phyloP scores from a whole-genome alignment of 306 rosid genomes.

The Trifolium fragiferum region DNA sequence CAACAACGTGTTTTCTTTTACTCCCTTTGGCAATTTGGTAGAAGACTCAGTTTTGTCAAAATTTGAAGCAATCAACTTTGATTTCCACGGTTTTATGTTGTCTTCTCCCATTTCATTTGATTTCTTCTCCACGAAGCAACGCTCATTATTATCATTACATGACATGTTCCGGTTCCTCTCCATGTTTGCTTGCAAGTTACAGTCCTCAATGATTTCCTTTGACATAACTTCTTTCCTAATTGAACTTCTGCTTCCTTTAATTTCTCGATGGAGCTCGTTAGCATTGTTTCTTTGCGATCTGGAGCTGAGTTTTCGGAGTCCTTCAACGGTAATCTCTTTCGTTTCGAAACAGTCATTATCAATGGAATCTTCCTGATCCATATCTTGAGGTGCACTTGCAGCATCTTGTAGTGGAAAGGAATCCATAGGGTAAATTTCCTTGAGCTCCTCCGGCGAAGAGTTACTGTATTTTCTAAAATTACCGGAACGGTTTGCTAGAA shows the following conservation, averaged over 20 bases:
- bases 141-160: slow-evolving; percentile 44
- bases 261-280: slow-evolving; percentile 34
- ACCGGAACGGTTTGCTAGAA: slow-evolving; percentile 59
- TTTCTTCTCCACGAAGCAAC: slow-evolving; percentile 43
- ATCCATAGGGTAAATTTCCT: slow-evolving; percentile 57
- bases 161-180: slow-evolving; percentile 40
- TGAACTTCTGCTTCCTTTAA: slow-evolving; percentile 40
- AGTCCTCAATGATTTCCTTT: slow-evolving; percentile 35
- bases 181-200: slow-evolving; percentile 41
- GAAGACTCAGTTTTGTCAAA: slow-evolving; percentile 49
- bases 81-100: slow-evolving; percentile 55
- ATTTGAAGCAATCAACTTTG: slow-evolving; percentile 47
- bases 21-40: slow-evolving; percentile 62
- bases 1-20: slow-evolving; percentile 77
- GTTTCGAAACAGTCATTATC: slow-evolving; percentile 43
- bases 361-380: slow-evolving; percentile 56
- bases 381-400: slow-evolving; percentile 56
- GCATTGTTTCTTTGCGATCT: slow-evolving; percentile 10
- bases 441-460: slow-evolving; percentile 53
- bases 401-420: slow-evolving; percentile 61
- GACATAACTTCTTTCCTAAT: slow-evolving; percentile 33
- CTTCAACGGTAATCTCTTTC: slow-evolving; percentile 38
- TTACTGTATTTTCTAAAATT: slow-evolving; percentile 47
- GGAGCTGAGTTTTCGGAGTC: slow-evolving; percentile 38
- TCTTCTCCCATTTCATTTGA: slow-evolving; percentile 45